Evolutionary conservation across 176 grass and related monocot genomes (phyloP).

Genomic region (Eleusine indica): DNA sequence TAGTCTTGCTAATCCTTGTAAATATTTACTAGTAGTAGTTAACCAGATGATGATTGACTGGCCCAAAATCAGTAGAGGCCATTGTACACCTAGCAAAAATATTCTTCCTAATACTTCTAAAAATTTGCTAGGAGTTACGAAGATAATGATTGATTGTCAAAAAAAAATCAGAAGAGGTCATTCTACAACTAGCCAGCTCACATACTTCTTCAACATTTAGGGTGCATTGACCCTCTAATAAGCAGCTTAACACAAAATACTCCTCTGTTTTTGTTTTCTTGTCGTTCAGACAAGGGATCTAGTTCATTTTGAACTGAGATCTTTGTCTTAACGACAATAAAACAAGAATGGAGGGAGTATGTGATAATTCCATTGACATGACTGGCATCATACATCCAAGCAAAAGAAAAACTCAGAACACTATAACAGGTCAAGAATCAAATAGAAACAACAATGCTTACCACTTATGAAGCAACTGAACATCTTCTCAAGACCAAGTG

Average conservation of each 20-base stretch:
- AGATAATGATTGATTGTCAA: background rate
- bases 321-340: too few relatives aligned
- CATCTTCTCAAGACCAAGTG: conserved; percentile 72
- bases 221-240: background rate
- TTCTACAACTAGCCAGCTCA: background rate
- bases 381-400: background rate
- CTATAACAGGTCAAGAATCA: background rate
- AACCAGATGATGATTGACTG: background rate
- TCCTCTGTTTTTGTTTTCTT: too few relatives aligned
- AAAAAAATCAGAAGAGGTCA: background rate
- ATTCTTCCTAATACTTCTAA: too few relatives aligned
- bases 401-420: background rate
- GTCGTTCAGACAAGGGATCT: too few relatives aligned
- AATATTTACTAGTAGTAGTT: background rate
- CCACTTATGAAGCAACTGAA: conserved; percentile 79
- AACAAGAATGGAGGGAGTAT: too few relatives aligned
- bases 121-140: too few relatives aligned
- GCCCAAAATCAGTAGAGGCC: too few relatives aligned
- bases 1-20: background rate
- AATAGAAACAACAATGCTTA: conserved; percentile 29
- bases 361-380: background rate
- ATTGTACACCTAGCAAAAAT: too few relatives aligned
- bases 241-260: background rate
- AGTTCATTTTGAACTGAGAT: too few relatives aligned
- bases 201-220: background rate